Conservation (phyloP, 2,329 filamentous ascomycete species). For the Calycina marina region DNA sequence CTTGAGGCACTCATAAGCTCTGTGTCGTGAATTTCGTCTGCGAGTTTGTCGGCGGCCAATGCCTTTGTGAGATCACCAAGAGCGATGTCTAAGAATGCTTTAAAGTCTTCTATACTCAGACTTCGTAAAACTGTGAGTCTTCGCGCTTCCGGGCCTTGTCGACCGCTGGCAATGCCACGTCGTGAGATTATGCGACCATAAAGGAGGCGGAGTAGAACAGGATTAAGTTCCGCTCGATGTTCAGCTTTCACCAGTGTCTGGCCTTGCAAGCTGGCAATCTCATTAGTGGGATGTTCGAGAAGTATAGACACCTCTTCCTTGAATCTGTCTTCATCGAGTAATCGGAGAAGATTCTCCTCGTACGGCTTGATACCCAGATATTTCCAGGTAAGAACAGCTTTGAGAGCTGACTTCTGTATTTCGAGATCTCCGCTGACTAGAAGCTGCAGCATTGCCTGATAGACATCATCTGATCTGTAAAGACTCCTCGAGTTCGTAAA, state of each 20-base stretch:
- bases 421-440: constrained; percentile 82
- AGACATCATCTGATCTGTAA: constrained; percentile 63
- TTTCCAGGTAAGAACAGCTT: constrained; percentile 83
- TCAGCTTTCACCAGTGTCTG: constrained; percentile 57
- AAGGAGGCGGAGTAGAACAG: constrained; percentile 70
- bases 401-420: constrained; percentile 72
- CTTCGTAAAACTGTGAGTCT: constrained; percentile 70
- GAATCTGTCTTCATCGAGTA: constrained; percentile 83
- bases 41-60: constrained; percentile 26
- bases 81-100: constrained; percentile 70
- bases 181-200: constrained; percentile 83
- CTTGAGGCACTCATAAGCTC: constrained; percentile 56
- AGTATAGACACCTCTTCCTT: constrained; percentile 89
- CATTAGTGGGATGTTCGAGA: constrained; percentile 36
- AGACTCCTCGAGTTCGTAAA: constrained; percentile 79
- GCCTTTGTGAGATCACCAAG: constrained; percentile 56
- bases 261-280: constrained; percentile 25
- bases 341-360: constrained; percentile 69
- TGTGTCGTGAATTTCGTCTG: constrained; percentile 33
- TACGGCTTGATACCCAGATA: constrained; percentile 60
- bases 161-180: constrained; percentile 60
- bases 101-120: constrained; percentile 59
- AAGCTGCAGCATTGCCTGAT: constrained; percentile 57
- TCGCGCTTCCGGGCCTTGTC: constrained; percentile 67
- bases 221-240: constrained; percentile 64